Evolutionary conservation across 129 eudicot genomes (phyloP).

Genomic region (Centella asiatica): DNA sequence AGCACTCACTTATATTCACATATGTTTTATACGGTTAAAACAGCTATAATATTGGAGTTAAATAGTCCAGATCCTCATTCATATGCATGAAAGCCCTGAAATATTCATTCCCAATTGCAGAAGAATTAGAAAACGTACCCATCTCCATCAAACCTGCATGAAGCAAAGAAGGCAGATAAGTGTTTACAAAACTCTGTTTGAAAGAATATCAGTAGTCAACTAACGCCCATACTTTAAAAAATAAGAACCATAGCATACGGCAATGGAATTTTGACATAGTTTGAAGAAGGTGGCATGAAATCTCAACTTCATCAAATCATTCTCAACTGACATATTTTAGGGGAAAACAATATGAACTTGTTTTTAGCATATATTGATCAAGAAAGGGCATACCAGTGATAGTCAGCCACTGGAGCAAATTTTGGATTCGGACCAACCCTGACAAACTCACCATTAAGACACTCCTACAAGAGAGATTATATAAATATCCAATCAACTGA

Average conservation of each 20-base stretch:
- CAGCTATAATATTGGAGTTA: conserved; percentile 1
- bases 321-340: background rate
- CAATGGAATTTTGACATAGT: background rate
- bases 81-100: background rate
- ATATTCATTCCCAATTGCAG: background rate
- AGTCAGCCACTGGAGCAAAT: conserved; percentile 91
- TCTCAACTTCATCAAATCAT: background rate
- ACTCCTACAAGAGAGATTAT: conserved; percentile 48
- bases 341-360: background rate
- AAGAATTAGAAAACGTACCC: conserved; percentile 51
- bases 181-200: background rate
- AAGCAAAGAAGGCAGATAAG: conserved; percentile 17
- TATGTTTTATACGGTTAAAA: background rate
- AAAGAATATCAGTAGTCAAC: background rate
- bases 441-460: conserved; percentile 93
- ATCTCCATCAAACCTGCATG: conserved; percentile 98
- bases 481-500: conserved; percentile 8
- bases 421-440: conserved; percentile 95
- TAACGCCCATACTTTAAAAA: background rate
- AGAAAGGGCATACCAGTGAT: conserved; percentile 60
- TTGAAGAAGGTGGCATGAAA: background rate
- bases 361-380: background rate
- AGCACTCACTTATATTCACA: background rate
- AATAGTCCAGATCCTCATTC: background rate
- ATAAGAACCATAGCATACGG: background rate